phyloP scores from a whole-genome alignment of 345 rosid genomes.

The Alliaria petiolata region DNA sequence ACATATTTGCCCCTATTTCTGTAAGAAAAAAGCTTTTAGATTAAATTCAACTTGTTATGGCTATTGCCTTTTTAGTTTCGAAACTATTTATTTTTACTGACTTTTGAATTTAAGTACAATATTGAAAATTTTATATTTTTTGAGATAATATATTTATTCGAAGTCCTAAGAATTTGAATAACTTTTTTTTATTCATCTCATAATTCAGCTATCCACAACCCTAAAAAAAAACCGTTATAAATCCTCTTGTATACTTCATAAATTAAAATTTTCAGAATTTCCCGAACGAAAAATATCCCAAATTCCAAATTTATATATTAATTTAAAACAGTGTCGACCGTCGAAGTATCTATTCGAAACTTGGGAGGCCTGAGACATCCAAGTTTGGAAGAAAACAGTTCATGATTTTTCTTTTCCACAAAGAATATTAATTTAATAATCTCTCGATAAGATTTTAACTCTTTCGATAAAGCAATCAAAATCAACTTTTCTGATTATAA shows the following conservation, averaged over 20 bases:
- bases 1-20: not conserved
- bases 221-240: too few relatives aligned
- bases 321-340: conserved; percentile 12
- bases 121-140: not conserved
- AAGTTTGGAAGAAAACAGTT: conserved; percentile 28
- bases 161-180: not conserved
- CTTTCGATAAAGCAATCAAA: conserved; percentile 31
- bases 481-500: conserved; percentile 17
- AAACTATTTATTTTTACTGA: not conserved
- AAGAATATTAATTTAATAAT: not conserved
- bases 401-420: conserved; percentile 9
- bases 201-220: too few relatives aligned
- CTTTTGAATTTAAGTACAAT: not conserved
- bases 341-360: conserved; percentile 31
- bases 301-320: not conserved
- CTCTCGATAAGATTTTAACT: conserved; percentile 25
- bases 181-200: too few relatives aligned
- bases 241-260: not conserved
- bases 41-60: not conserved
- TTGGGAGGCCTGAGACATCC: conserved; percentile 15
- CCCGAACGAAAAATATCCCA: not conserved
- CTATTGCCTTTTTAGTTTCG: not conserved
- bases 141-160: not conserved
- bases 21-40: not conserved
- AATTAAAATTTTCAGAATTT: not conserved